Evolutionary conservation across 2,329 filamentous ascomycete genomes (phyloP).

Genomic region (Verticillium klebahnii): DNA sequence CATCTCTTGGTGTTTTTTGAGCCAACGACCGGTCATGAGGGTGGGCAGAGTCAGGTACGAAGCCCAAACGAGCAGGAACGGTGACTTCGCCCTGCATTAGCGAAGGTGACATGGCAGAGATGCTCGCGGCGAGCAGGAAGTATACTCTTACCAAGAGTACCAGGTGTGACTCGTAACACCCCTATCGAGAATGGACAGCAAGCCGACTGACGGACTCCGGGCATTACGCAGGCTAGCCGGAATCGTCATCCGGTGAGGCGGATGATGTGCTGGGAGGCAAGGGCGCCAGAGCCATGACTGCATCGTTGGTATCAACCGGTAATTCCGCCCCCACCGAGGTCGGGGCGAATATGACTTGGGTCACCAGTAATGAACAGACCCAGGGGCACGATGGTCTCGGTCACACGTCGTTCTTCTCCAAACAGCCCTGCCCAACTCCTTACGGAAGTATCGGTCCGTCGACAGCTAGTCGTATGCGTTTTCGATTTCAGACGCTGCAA

Average conservation of each 20-base stretch:
- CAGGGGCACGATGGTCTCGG: constrained; percentile 2
- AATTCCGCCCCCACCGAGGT: background rate
- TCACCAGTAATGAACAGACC: background rate
- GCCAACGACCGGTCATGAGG: background rate
- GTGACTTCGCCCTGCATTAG: constrained; percentile 3
- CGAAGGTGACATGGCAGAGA: background rate
- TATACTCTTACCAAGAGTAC: background rate
- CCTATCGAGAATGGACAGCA: background rate
- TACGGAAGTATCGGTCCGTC: constrained; percentile 10
- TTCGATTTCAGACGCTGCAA: background rate
- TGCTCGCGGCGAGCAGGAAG: background rate
- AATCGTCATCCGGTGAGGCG: background rate
- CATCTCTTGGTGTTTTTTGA: background rate
- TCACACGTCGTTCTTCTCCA: background rate
- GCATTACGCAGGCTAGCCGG: background rate
- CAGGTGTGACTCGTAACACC: background rate
- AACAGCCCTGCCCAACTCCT: background rate
- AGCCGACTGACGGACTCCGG: background rate
- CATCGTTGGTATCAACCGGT: background rate
- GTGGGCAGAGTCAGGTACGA: background rate
- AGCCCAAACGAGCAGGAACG: background rate
- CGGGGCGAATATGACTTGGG: constrained; percentile 2
- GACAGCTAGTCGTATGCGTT: background rate
- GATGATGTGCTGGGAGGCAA: background rate
- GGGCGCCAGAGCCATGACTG: background rate